These are phyloP conservation scores for Psilocybe cyanescens DNA, from an alignment of 768 basidiomycete genomes.

Conservation along the genomic window DNA sequence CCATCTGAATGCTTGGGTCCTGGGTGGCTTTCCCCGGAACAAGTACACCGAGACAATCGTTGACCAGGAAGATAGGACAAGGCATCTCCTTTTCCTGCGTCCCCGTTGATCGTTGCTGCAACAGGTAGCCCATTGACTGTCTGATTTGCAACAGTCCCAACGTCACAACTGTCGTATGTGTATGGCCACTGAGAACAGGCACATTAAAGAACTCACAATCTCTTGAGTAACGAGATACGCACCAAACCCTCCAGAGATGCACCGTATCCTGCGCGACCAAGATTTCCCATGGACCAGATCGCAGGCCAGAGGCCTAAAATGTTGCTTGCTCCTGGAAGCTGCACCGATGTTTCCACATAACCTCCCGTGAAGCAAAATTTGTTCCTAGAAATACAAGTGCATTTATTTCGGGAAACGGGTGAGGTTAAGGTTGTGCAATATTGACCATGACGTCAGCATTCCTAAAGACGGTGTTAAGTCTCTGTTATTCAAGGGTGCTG, in stretches of 20 bases:
- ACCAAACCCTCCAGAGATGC: slow-evolving; percentile 83
- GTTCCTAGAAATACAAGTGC: slow-evolving; percentile 50
- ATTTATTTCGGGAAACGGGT: slow-evolving; percentile 7
- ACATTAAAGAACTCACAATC: background rate
- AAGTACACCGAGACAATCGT: slow-evolving; percentile 85
- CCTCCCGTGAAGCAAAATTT: slow-evolving; percentile 92
- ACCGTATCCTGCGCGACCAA: slow-evolving; percentile 83
- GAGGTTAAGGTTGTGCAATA: background rate
- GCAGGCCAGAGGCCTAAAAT: slow-evolving; percentile 80
- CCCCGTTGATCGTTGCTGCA: slow-evolving; percentile 65
- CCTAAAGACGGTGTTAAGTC: slow-evolving; percentile 33
- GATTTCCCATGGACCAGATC: slow-evolving; percentile 76
- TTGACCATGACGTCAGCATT: slow-evolving; percentile 47
- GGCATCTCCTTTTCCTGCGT: slow-evolving; percentile 38
- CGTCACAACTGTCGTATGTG: slow-evolving; percentile 81
- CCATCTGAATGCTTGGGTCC: slow-evolving; percentile 79
- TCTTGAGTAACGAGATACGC: slow-evolving; percentile 20
- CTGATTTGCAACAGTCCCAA: slow-evolving; percentile 86
- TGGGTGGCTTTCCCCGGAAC: slow-evolving; percentile 79
- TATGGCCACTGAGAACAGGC: slow-evolving; percentile 69
- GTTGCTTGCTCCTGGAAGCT: slow-evolving; percentile 68
- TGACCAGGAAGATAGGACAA: slow-evolving; percentile 85
- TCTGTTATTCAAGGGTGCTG: slow-evolving; percentile 23
- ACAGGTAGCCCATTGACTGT: slow-evolving; percentile 69
- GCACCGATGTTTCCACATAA: slow-evolving; percentile 65